These are phyloP conservation scores for Penicillium griseofulvum DNA, from an alignment of 2,329 filamentous ascomycete species.

Conservation along the genomic window DNA sequence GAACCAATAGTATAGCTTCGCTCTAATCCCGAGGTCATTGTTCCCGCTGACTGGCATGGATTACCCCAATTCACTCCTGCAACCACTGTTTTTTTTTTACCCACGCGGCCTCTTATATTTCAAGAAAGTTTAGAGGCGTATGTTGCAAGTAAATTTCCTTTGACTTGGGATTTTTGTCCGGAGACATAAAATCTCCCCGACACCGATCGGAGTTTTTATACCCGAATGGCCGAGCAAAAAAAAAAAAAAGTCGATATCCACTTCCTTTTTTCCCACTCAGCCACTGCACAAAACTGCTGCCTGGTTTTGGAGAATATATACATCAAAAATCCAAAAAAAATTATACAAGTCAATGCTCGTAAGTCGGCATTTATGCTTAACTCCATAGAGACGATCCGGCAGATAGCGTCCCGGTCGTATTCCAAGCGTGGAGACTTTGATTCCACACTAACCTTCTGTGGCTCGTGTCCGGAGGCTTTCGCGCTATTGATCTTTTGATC, in stretches of 20 bases:
- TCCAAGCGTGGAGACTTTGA: neutral
- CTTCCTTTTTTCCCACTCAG: constrained; percentile 11
- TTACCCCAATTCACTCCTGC: constrained; percentile 1
- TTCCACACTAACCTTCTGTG: constrained; percentile 1
- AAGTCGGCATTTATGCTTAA: constrained; percentile 13
- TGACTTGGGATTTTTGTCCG: neutral
- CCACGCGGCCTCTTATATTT: constrained; percentile 17
- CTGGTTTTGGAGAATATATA: constrained; percentile 12
- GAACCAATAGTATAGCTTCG: neutral
- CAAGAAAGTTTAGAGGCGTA: too few relatives aligned
- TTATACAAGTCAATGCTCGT: constrained; percentile 7
- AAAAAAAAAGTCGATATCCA: constrained; percentile 1
- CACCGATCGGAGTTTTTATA: neutral
- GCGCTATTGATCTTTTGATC: constrained; percentile 3
- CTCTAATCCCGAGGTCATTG: neutral
- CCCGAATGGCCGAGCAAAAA: neutral
- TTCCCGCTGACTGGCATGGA: constrained; percentile 10
- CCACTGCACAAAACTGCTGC: constrained; percentile 18
- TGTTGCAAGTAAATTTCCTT: too few relatives aligned
- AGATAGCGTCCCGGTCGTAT: neutral
- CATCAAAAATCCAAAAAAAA: neutral
- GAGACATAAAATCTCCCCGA: neutral
- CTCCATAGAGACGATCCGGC: constrained; percentile 10
- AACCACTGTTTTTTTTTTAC: constrained; percentile 12
- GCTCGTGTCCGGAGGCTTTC: neutral